Percentiles rank a stretch among this genome's conserved stretches.
Conservation (phyloP, 2,329 filamentous ascomycete genomes). For the Orbilia javanica region DNA sequence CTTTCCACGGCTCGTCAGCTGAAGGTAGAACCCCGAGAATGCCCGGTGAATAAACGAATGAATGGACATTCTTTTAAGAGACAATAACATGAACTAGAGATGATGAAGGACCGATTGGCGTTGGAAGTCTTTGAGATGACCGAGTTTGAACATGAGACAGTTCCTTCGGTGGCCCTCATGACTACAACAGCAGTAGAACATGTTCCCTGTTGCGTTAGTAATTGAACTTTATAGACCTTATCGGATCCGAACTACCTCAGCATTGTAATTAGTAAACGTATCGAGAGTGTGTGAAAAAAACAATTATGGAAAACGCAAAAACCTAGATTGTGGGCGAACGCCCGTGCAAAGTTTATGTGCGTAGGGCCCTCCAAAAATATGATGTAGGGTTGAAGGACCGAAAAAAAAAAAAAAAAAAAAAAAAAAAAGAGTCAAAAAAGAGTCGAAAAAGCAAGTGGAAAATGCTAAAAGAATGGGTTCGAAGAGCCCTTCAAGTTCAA, state of each 20-base stretch:
- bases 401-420: constrained; percentile 38
- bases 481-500: constrained; percentile 22
- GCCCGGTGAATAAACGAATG: constrained; percentile 48
- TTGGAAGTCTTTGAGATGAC: constrained; percentile 50
- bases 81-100: constrained; percentile 53
- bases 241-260: constrained; percentile 43
- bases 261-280: constrained; percentile 24
- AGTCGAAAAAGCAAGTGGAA: constrained; percentile 42
- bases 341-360: constrained; percentile 43
- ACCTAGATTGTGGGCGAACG: constrained; percentile 43
- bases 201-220: constrained; percentile 56
- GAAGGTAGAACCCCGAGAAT: constrained; percentile 51
- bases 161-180: constrained; percentile 49
- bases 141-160: constrained; percentile 58
- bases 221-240: constrained; percentile 57
- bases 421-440: constrained; percentile 16
- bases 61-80: constrained; percentile 52
- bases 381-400: constrained; percentile 28
- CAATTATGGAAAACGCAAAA: constrained; percentile 48
- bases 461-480: constrained; percentile 14
- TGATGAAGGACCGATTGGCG: constrained; percentile 50
- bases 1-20: constrained; percentile 54
- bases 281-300: constrained; percentile 22
- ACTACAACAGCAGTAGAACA: constrained; percentile 34
- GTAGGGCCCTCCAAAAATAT: constrained; percentile 22